Evolutionary conservation across 305 asterid species (phyloP), one percentile per base, ranked within the genome.

Genomic region (Salvia sclarea): DNA sequence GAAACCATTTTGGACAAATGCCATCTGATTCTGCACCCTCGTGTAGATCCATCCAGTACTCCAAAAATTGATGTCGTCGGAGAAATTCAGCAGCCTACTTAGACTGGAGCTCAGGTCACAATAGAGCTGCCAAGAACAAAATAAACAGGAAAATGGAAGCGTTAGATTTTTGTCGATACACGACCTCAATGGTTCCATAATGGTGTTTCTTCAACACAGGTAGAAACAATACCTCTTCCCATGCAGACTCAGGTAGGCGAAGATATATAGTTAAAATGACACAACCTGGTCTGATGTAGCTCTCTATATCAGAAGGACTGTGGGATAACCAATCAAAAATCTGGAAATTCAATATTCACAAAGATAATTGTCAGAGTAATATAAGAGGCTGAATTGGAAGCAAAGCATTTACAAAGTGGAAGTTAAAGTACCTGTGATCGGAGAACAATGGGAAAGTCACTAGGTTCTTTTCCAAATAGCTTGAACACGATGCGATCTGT

Each of bases 201-300:
- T 48, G 56, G 69, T 30, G 58, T 47, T 69, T 37, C 52, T 18
- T 25, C 28, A 24, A 13, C 20, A 61, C 28, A 59, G 9, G 44
- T 24, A 50, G 58, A 73, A 76, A 28, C 28, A 71, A 68, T 75
- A 91, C 97, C 95, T 91, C 96, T 63, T 91, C 95, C 97, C 97
- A 91, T 38, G 76, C 72, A 38, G 87, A 76, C 71, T 86, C 91
- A 4, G 88, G 60, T 40, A 77, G 84, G 58, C 85, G 86, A 77
- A 87, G 89, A 77, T 88, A 88, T 70, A 91, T 50, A 7, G 96
- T 90, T 72, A 90, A 76, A 71, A 87, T 73, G 73, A 90, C 76
- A 71, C 96, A 90, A 73, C 96, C 96, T 40, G 95, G 96, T 66
- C 89, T 81, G 68, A 87, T 87, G 78, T 90, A 90, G 90, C 96